Conservation (phyloP, 1,284 basidiomycete species). For the Tranzscheliella williamsii region DNA sequence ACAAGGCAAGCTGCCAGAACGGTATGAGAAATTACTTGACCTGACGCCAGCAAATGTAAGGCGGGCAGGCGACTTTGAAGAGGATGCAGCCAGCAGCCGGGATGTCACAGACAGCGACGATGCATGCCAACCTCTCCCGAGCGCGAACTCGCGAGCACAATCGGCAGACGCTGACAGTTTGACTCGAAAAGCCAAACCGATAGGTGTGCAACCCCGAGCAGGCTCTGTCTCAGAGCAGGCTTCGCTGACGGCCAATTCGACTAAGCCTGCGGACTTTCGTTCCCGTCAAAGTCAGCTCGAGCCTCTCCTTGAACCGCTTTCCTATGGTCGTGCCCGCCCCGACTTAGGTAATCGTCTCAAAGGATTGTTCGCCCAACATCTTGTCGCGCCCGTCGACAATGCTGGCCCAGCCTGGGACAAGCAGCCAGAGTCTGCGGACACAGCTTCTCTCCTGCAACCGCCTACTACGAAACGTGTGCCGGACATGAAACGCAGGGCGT, state of each 20-base stretch:
- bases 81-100: slow-evolving; percentile 36
- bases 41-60: background rate
- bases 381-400: slow-evolving; percentile 5
- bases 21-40: background rate
- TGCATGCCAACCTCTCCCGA: no score
- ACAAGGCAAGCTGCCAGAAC: slow-evolving; percentile 25
- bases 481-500: background rate
- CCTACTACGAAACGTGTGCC: background rate
- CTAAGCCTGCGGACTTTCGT: no score
- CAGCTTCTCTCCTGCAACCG: no score
- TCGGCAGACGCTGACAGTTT: no score
- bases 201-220: no score
- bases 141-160: no score
- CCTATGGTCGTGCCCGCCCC: slow-evolving; percentile 9
- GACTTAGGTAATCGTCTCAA: slow-evolving; percentile 27
- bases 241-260: background rate
- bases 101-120: slow-evolving; percentile 22
- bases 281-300: no score
- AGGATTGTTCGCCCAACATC: slow-evolving; percentile 37
- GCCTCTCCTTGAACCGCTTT: slow-evolving; percentile 21
- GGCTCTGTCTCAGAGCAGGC: no score
- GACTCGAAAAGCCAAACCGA: no score
- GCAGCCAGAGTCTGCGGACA: no score
- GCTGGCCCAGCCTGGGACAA: no score
- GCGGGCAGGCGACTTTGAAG: slow-evolving; percentile 31